Percentiles rank a stretch among this genome's conserved stretches.
These are phyloP conservation scores for Rhynchospora pubera DNA, from an alignment of 176 grass and related monocot genomes.

Conservation along the genomic window DNA sequence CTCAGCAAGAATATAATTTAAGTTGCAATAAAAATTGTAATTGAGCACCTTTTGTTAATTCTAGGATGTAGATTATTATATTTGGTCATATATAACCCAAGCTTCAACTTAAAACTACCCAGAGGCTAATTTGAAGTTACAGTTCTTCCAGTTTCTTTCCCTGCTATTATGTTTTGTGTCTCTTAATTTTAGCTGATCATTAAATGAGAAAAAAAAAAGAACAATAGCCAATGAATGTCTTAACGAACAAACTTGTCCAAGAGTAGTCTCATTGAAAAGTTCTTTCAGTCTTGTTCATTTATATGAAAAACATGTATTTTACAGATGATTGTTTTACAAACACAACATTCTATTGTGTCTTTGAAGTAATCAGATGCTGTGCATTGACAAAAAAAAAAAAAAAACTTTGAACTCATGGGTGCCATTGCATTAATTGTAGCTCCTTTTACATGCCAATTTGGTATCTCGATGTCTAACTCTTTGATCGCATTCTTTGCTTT, in stretches of 20 bases:
- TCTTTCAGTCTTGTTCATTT: not conserved
- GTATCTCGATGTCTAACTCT: not conserved
- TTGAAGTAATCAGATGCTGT: not conserved
- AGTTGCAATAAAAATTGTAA: not conserved
- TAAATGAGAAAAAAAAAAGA: not conserved
- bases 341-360: not conserved
- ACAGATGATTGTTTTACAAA: not conserved
- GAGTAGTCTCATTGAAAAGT: not conserved
- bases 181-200: not conserved
- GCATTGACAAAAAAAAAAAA: not conserved
- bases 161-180: not conserved
- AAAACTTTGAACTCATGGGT: not conserved
- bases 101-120: not conserved
- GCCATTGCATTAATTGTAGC: not conserved
- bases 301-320: not conserved
- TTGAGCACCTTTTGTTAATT: not conserved
- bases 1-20: not conserved
- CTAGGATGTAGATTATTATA: not conserved
- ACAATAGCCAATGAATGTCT: not conserved
- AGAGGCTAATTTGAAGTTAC: not conserved
- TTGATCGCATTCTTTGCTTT: slow-evolving; percentile 1
- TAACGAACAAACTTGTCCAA: not conserved
- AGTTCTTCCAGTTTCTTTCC: not conserved
- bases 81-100: not conserved
- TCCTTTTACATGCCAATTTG: not conserved